Conservation (phyloP, 768 basidiomycete species). For the Phaeotremella skinneri region DNA sequence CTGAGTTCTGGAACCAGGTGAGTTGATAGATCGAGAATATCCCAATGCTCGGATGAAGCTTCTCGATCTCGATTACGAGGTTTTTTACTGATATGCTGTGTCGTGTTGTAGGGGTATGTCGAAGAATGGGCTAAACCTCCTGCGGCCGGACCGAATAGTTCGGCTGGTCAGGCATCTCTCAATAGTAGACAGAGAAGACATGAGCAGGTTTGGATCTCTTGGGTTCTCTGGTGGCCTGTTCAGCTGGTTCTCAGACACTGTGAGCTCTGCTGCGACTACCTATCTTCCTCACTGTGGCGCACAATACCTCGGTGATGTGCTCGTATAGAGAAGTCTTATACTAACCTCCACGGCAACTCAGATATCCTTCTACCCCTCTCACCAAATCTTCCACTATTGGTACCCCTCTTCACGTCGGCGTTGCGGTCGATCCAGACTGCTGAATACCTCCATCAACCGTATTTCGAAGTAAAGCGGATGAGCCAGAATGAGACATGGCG, state of each 20-base stretch:
- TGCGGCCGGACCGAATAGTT: conserved; percentile 6
- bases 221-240: conserved; percentile 50
- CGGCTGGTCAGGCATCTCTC: conserved; percentile 2
- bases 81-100: not conserved
- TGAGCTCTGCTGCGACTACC: conserved; percentile 18
- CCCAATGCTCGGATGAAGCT: not conserved
- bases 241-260: conserved; percentile 49
- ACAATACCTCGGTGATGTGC: not conserved
- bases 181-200: conserved; percentile 29
- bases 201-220: conserved; percentile 33
- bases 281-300: not conserved
- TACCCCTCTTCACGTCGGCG: conserved; percentile 50
- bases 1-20: conserved; percentile 67
- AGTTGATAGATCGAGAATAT: conserved; percentile 2
- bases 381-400: conserved; percentile 49
- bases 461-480: conserved; percentile 85
- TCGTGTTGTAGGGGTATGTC: conserved; percentile 40
- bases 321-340: not conserved
- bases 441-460: conserved; percentile 56
- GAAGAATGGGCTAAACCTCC: conserved; percentile 52
- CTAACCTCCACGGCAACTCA: conserved; percentile 11
- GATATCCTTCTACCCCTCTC: conserved; percentile 49
- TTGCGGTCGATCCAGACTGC: conserved; percentile 53
- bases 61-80: not conserved
- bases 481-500: conserved; percentile 63